phyloP scores from a whole-genome alignment of 306 rosid genomes.

The Lagenaria siceraria region DNA sequence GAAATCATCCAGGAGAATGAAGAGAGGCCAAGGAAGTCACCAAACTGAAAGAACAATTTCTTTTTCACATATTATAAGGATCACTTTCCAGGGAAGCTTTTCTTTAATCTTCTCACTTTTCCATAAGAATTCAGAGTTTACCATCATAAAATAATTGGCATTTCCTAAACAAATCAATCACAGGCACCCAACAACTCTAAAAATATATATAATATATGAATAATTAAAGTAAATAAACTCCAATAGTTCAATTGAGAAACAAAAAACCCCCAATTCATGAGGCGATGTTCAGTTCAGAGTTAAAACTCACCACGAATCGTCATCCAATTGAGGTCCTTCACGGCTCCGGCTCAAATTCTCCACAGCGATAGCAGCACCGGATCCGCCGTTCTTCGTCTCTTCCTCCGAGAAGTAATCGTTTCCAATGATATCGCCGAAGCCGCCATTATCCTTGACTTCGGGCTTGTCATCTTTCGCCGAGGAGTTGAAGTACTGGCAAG shows the following conservation, averaged over 20 bases:
- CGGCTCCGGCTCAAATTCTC: slow-evolving; percentile 12
- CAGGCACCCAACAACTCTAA: not conserved
- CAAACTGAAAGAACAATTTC: not conserved
- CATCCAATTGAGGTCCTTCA: not conserved
- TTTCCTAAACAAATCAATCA: not conserved
- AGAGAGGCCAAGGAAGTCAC: not conserved
- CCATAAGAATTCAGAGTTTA: not conserved
- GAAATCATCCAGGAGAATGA: not conserved
- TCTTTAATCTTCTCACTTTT: not conserved
- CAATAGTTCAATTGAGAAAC: not conserved
- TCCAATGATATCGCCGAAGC: not conserved
- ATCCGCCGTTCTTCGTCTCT: slow-evolving; percentile 16
- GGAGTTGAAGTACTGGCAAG: slow-evolving; percentile 8
- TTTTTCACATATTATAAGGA: slow-evolving; percentile 1
- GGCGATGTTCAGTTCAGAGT: not conserved
- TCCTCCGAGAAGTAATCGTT: not conserved
- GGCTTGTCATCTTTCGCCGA: slow-evolving; percentile 4
- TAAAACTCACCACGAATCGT: slow-evolving; percentile 37
- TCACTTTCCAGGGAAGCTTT: not conserved
- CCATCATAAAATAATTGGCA: not conserved
- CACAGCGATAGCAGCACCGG: slow-evolving; percentile 14
- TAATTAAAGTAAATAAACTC: not conserved
- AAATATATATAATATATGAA: not conserved
- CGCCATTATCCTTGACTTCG: not conserved
- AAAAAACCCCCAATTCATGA: not conserved